Evolutionary conservation across 805 yeast genomes (phyloP).

Genomic region (Suhomyces sp.): DNA sequence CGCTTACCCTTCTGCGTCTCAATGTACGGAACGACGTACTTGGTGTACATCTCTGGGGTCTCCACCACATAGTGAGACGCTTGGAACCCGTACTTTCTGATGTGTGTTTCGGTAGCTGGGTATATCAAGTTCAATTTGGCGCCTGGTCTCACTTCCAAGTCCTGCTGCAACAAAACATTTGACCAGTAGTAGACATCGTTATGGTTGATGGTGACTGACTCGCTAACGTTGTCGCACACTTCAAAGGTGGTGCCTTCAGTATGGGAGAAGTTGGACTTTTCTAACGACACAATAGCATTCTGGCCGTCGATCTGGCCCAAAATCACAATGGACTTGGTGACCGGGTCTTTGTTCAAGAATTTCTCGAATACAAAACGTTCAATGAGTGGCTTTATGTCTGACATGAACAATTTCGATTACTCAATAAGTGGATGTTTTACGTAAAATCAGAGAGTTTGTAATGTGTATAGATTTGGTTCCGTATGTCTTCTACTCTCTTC

Average conservation of each 20-base stretch:
- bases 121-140: slow-evolving; percentile 74
- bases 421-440: background rate
- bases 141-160: slow-evolving; percentile 48
- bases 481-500: background rate
- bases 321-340: slow-evolving; percentile 60
- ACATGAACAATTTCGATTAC: background rate
- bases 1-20: slow-evolving; percentile 72
- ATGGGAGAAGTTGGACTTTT: slow-evolving; percentile 61
- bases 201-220: slow-evolving; percentile 43
- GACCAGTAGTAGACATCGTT: slow-evolving; percentile 92
- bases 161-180: slow-evolving; percentile 46
- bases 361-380: slow-evolving; percentile 43
- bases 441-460: background rate
- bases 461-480: background rate
- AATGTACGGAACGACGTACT: slow-evolving; percentile 70
- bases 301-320: slow-evolving; percentile 62
- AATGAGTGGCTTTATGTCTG: slow-evolving; percentile 23
- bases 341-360: slow-evolving; percentile 59
- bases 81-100: slow-evolving; percentile 68
- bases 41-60: slow-evolving; percentile 71
- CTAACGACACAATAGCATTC: slow-evolving; percentile 68
- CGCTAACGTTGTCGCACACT: slow-evolving; percentile 14
- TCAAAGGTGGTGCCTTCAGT: slow-evolving; percentile 10
- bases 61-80: slow-evolving; percentile 63
- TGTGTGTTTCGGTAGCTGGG: slow-evolving; percentile 88